Percentiles rank a stretch among this genome's conserved stretches.
Conservation (phyloP, 441 rosid genomes). For the Monsonia emarginata region DNA sequence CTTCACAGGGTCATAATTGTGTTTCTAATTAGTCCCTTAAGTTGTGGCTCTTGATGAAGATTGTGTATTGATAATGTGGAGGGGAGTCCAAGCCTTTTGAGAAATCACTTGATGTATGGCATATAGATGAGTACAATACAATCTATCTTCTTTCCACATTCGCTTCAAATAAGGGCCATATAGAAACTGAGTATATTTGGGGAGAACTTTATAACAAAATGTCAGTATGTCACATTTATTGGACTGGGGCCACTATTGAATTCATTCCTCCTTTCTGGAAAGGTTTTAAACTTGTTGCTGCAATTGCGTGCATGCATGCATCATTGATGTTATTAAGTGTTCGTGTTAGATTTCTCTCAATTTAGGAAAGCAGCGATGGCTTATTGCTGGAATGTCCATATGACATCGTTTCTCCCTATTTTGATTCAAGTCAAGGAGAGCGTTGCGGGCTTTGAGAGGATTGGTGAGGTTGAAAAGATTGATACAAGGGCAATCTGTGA, state of each 20-base stretch:
- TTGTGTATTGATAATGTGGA: not conserved
- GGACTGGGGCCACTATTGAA: conserved; percentile 1
- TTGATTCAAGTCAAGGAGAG: conserved; percentile 59
- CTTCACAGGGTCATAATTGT: not conserved
- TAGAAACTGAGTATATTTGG: no score
- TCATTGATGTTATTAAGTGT: not conserved
- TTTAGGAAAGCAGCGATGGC: not conserved
- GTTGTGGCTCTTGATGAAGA: no score
- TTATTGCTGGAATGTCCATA: no score
- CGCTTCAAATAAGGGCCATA: no score
- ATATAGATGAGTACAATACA: no score
- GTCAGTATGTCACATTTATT: not conserved
- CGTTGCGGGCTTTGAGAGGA: conserved; percentile 76
- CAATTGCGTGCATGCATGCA: not conserved
- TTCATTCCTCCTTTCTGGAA: not conserved
- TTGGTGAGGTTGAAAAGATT: conserved; percentile 67
- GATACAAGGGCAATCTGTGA: conserved; percentile 62
- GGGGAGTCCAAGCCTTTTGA: not conserved
- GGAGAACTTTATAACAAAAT: no score
- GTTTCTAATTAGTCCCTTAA: no score
- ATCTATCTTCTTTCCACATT: no score
- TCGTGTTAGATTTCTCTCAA: not conserved
- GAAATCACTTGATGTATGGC: not conserved
- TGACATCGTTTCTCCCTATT: not conserved
- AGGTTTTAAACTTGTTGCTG: not conserved